Base-by-base conservation (phyloP, 1,284 basidiomycete genomes). In the Fomitopsis pinicola region DNA sequence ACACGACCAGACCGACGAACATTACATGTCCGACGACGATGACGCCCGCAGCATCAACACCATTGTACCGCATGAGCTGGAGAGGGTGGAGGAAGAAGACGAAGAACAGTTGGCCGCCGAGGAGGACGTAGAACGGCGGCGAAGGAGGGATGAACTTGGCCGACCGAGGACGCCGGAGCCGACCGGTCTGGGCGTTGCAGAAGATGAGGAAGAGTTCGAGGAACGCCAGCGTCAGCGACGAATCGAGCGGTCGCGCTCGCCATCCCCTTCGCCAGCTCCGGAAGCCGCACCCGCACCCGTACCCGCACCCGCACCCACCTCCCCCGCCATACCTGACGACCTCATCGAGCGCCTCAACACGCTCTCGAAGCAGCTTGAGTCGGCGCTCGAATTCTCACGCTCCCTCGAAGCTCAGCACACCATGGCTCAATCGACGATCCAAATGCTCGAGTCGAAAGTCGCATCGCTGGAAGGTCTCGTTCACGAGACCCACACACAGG, bases 371-470 rank as follows among this genome's bases (percentile, higher is more conserved):
- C 92, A 95, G 71, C 86, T 98, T 53, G 87, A 90, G 62, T 84
- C 87, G 17, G 91, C 94, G 0, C 79, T 95, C 30, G 83, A 88
- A 58, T 77, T 95, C 61, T 93, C 91, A 17, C 82, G 83, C 7
- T 81, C 82, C 0, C 79, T 97, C 6, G 91, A 94, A 70, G 81
- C 81, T 0, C 92, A 97, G 72, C 94, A 97, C 66, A 75, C 82
- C 1, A 82, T 85, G 28, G 92, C 95, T 1, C 91, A 93, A 68
- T 80, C 81, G 36, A 93, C 91, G 0, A 95, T 98, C 67, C 82
- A 82, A 22, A 77, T 80, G 0, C 78, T 98, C 22, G 92, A 97
- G 69, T 79, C 82, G 35, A 90, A 90, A 68, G 86, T 92, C 5
- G 72, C 73, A 8, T 68, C 78, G 0, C 72, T 92, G 26, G 89